These are phyloP conservation scores for Vanrija pseudolonga DNA, from an alignment of 1,284 basidiomycete genomes.

Conservation along the genomic window DNA sequence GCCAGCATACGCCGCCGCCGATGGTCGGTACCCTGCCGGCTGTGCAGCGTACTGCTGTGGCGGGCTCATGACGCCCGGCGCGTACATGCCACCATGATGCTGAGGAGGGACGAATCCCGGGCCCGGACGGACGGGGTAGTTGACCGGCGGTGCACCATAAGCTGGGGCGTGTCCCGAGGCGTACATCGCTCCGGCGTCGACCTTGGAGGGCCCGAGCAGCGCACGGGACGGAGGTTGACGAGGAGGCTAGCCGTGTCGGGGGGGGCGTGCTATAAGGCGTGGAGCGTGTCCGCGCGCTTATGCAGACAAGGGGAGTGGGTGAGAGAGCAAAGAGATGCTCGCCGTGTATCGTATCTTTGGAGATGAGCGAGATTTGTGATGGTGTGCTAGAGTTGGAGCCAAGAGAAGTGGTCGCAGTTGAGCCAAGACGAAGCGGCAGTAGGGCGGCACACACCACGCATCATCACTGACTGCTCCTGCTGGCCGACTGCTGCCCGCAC, in stretches of 20 bases:
- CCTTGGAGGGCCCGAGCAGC: background rate
- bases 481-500: too few species aligned
- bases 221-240: background rate
- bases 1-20: background rate
- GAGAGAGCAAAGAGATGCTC: too few species aligned
- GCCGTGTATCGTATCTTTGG: too few species aligned
- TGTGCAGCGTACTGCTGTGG: constrained; percentile 2
- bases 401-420: too few species aligned
- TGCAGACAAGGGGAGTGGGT: too few species aligned
- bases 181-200: background rate
- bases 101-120: constrained; percentile 15
- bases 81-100: background rate
- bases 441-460: background rate
- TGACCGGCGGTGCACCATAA: constrained; percentile 28
- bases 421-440: background rate
- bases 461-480: too few species aligned
- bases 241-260: too few species aligned
- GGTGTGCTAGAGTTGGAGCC: background rate
- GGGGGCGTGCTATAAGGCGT: too few species aligned
- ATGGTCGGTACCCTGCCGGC: background rate
- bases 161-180: constrained; percentile 20
- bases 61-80: background rate
- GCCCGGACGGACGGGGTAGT: constrained; percentile 21
- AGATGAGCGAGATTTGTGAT: too few species aligned
- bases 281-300: too few species aligned